Conservation (phyloP, 2,329 filamentous ascomycete genomes). For the Knufia fluminis region DNA sequence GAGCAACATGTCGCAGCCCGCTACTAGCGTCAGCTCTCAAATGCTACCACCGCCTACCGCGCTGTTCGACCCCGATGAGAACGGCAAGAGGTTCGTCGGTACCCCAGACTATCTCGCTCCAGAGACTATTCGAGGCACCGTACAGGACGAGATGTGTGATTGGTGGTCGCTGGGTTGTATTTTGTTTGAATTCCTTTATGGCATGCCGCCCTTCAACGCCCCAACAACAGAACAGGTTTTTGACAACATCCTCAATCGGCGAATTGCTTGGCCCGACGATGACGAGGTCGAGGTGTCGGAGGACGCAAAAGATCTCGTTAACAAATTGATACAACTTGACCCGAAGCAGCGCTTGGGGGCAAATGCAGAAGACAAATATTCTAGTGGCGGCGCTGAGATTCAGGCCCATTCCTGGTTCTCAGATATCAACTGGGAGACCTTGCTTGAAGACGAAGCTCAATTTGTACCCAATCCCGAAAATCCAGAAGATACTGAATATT, state of each 20-base stretch:
- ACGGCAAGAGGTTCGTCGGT: constrained; percentile 83
- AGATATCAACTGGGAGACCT: constrained; percentile 76
- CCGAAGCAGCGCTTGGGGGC: constrained; percentile 73
- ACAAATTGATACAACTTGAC: constrained; percentile 78
- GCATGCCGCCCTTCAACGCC: constrained; percentile 88
- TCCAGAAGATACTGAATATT: constrained; percentile 96
- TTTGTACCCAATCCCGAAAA: constrained; percentile 91
- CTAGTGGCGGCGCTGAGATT: constrained; percentile 83
- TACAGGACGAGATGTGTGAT: constrained; percentile 96
- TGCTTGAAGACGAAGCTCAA: constrained; percentile 90
- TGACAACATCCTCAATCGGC: constrained; percentile 84
- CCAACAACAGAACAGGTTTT: constrained; percentile 86
- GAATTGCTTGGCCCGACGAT: constrained; percentile 84
- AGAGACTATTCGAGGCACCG: constrained; percentile 89
- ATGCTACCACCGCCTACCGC: constrained; percentile 91
- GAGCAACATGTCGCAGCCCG: constrained; percentile 38
- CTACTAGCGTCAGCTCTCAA: constrained; percentile 42
- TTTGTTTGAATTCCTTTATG: constrained; percentile 90
- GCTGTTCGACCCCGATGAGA: constrained; percentile 90
- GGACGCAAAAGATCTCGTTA: constrained; percentile 90
- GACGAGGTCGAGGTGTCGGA: constrained; percentile 66
- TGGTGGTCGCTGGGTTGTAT: constrained; percentile 99
- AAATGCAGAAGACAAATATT: constrained; percentile 72
- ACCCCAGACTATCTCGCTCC: constrained; percentile 95
- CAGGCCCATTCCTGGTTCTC: constrained; percentile 81